phyloP scores from a whole-genome alignment of 2,329 filamentous ascomycete species.

The Westerdykella sp. region DNA sequence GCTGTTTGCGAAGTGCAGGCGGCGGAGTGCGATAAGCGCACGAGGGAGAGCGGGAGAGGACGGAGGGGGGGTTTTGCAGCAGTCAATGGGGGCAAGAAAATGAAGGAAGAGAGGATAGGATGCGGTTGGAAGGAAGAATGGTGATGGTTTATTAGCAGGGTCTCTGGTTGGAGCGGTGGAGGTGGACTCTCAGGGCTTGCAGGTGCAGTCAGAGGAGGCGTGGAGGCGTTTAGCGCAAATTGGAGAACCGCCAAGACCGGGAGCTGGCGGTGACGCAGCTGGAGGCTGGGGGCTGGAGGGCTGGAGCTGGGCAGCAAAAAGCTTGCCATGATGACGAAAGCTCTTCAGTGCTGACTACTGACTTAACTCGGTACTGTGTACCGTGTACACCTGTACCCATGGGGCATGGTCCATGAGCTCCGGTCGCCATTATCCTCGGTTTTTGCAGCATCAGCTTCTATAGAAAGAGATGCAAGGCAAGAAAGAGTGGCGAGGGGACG shows the following conservation, averaged over 20 bases:
- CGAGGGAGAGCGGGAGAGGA: background rate
- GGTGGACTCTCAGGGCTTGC: background rate
- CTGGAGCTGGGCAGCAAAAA: no score
- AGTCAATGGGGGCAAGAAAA: no score
- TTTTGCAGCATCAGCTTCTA: no score
- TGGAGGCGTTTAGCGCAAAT: background rate
- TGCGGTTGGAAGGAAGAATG: constrained; percentile 5
- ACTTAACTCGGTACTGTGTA: no score
- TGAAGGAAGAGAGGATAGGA: background rate
- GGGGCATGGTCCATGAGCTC: no score
- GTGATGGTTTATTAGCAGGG: constrained; percentile 28
- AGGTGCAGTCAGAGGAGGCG: background rate
- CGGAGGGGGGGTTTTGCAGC: background rate
- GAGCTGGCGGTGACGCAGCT: background rate
- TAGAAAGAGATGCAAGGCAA: no score
- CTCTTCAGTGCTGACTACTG: no score
- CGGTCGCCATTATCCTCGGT: no score
- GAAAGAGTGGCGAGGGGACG: no score
- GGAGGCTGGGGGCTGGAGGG: no score
- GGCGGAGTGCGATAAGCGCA: background rate
- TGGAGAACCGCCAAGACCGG: background rate
- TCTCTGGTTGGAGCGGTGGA: background rate
- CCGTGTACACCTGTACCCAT: no score
- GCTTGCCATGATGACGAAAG: no score
- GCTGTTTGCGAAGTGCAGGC: background rate